Base-by-base conservation (phyloP, 768 basidiomycete genomes). In the Lactarius tabidus region DNA sequence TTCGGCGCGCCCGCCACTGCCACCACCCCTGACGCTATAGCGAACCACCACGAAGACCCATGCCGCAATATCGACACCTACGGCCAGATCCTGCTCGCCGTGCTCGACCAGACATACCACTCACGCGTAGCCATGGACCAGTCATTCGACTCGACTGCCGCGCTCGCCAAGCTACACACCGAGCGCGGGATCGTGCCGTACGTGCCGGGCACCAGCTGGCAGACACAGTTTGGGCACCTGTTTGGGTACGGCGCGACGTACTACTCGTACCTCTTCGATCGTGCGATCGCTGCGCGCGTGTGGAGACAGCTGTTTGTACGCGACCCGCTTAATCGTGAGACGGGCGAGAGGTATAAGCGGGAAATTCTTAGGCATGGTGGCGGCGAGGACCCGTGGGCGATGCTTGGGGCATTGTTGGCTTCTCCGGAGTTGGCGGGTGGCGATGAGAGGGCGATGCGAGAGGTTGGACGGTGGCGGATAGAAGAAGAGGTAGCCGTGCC, bases 231-330 rank as follows among this genome's bases (percentile, higher is more conserved):
- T 69, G 91, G 92, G 0, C 97, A 99, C 74, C 78, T 99, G 6
- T 95, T 90, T 72, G 94, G 95, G 2, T 99, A 99, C 70, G 95
- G 96, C 6, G 95, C 96, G 17, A 97, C 94, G 0, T 99, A 99
- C 74, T 99, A 99, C 71, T 95, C 94, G 3, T 99, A 99, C 73
- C 81, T 98, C 15, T 95, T 99, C 69, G 97, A 98, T 70, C 86
- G 95, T 6, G 94, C 94, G 5, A 97, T 99, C 65, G 96, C 97
- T 0, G 91, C 91, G 7, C 84, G 90, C n/a, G 88, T 98, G 0
- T 99, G 93, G 90, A 75, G 79, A 12, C 82, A 85, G 12, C 78
- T 96, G 0, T 98, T 98, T 71, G 77, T 79, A 10, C 66, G 70
- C 0, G 80, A 90, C 52, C 91, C 93, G 0, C 75, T 98, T 18